Conservation (phyloP, 768 basidiomycete species). For the Mycena belliarum region DNA sequence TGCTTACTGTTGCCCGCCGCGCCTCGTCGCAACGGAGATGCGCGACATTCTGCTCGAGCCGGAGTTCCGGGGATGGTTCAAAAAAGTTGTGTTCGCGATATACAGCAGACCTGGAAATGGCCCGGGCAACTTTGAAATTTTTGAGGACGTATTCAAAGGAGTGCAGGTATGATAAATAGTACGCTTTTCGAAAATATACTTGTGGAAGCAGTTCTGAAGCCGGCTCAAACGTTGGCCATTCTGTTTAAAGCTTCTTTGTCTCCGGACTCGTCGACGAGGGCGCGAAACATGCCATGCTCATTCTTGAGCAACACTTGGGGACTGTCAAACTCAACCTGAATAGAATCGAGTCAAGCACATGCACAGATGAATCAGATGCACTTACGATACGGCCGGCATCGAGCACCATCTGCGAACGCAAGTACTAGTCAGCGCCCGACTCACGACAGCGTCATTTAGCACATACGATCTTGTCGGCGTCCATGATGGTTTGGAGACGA, state of each 20-base stretch:
- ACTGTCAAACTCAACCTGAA: slow-evolving; percentile 50
- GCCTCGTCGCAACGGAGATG: slow-evolving; percentile 43
- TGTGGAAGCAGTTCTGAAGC: not conserved
- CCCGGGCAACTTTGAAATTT: slow-evolving; percentile 38
- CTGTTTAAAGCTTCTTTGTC: slow-evolving; percentile 49
- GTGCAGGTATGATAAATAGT: slow-evolving; percentile 23
- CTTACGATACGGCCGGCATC: slow-evolving; percentile 42
- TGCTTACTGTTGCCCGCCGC: slow-evolving; percentile 42
- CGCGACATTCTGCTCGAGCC: slow-evolving; percentile 38
- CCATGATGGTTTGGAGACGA: slow-evolving; percentile 34
- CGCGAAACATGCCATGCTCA: slow-evolving; percentile 48
- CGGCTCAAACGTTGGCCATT: slow-evolving; percentile 33
- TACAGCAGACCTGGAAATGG: slow-evolving; percentile 34
- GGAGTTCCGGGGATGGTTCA: slow-evolving; percentile 47
- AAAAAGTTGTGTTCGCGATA: slow-evolving; percentile 42
- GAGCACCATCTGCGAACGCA: slow-evolving; percentile 34
- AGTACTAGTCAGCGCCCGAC: not conserved
- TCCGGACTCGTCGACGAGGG: slow-evolving; percentile 59
- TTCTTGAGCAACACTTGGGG: slow-evolving; percentile 52
- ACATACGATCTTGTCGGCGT: slow-evolving; percentile 31
- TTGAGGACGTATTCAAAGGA: slow-evolving; percentile 35
- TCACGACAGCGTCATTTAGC: not conserved
- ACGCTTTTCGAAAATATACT: not conserved
- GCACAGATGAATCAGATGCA: no score
- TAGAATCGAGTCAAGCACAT: not conserved